A percentile compares a stretch with the other conserved stretches of the same genome.
These are phyloP conservation scores for Lactarius sp. DNA, from an alignment of 768 basidiomycete species.

Conservation along the genomic window DNA sequence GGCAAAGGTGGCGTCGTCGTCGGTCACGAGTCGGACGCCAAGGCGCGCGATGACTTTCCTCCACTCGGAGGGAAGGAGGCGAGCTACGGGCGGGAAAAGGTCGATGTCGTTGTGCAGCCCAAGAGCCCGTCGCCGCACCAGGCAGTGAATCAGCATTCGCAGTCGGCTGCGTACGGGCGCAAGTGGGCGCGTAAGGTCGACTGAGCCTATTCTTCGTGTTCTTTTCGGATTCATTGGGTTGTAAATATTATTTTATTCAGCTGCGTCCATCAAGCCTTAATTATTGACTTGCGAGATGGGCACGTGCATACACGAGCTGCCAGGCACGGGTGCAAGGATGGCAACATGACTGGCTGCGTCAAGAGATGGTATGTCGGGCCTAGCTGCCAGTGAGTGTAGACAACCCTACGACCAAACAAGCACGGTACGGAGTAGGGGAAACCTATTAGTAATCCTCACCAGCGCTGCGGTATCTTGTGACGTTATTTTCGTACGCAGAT, in stretches of 20 bases:
- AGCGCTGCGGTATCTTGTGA: too few species aligned
- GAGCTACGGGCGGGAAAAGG: conserved; percentile 27
- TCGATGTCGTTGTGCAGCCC: conserved; percentile 43
- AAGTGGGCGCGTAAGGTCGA: conserved; percentile 76
- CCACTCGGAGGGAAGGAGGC: conserved; percentile 22
- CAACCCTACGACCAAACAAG: too few species aligned
- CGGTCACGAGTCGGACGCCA: conserved; percentile 22
- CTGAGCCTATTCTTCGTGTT: conserved; percentile 30
- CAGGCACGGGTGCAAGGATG: too few species aligned
- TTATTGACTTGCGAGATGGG: too few species aligned
- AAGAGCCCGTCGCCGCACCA: conserved; percentile 36
- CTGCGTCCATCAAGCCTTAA: not conserved
- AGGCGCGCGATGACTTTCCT: conserved; percentile 28
- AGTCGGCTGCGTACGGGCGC: conserved; percentile 43
- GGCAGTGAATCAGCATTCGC: conserved; percentile 39
- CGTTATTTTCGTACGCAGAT: too few species aligned
- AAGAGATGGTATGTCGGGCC: too few species aligned
- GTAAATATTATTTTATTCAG: not conserved
- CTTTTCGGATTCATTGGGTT: not conserved
- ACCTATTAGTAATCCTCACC: too few species aligned
- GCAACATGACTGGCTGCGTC: too few species aligned
- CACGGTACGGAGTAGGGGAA: too few species aligned
- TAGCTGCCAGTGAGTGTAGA: too few species aligned
- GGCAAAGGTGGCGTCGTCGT: conserved; percentile 40
- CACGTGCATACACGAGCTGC: too few species aligned